Percentiles rank a stretch among this genome's conserved stretches.
Conservation (phyloP, 2,329 filamentous ascomycete genomes). For the Daldinia sp. region DNA sequence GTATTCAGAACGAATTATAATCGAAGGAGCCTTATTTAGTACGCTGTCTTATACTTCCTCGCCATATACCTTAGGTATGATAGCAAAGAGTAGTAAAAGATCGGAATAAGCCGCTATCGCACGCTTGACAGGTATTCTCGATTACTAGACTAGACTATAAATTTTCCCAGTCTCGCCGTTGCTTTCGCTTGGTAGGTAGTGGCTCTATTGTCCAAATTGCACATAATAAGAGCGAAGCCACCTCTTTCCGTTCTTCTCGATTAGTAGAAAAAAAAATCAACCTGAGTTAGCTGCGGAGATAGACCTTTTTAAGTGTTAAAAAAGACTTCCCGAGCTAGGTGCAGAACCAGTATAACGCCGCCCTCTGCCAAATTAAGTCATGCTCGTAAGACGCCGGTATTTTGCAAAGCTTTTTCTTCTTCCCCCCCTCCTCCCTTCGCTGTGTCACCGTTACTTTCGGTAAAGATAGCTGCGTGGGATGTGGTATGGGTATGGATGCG, state of each 20-base stretch:
- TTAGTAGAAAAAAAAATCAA: slow-evolving; percentile 3
- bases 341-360: slow-evolving; percentile 29
- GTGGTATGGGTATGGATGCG: neutral
- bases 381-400: slow-evolving; percentile 33
- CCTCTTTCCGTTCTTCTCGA: neutral
- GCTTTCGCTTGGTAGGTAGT: too few relatives aligned
- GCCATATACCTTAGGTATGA: too few relatives aligned
- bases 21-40: too few relatives aligned
- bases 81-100: neutral
- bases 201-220: neutral
- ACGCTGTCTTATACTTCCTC: too few relatives aligned
- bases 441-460: neutral
- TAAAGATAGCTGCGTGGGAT: neutral
- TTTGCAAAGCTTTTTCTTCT: slow-evolving; percentile 16
- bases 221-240: neutral
- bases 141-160: slow-evolving; percentile 2
- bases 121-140: neutral
- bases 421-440: neutral
- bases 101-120: too few relatives aligned
- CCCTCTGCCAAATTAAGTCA: slow-evolving; percentile 30
- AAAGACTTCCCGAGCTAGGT: slow-evolving; percentile 1
- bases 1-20: too few relatives aligned
- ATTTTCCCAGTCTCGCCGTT: neutral
- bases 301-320: slow-evolving; percentile 1
- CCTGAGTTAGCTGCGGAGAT: slow-evolving; percentile 10